A percentile compares a stretch with the other conserved stretches of the same genome.
Conservation (phyloP, 2,329 filamentous ascomycete genomes). For the Furcasterigmium furcatum region DNA sequence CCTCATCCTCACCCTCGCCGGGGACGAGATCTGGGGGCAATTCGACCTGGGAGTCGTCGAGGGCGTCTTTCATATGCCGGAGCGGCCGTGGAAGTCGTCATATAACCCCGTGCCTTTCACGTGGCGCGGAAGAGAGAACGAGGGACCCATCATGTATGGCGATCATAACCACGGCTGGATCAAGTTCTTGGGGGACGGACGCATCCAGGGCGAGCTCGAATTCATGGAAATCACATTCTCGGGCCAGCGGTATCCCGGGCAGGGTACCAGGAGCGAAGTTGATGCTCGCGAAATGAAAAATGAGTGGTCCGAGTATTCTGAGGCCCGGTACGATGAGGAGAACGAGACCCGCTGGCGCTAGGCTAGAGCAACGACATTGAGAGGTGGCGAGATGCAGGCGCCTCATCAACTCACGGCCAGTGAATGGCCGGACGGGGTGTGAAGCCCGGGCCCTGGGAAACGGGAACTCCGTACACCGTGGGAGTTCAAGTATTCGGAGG, state of each 20-base stretch:
- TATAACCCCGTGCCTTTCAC: conserved; percentile 18
- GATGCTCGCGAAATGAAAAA: conserved; percentile 17
- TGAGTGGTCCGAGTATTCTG: conserved; percentile 24
- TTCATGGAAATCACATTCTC: conserved; percentile 22
- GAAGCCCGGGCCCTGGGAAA: no score
- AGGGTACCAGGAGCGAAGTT: conserved; percentile 23
- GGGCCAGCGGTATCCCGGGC: conserved; percentile 16
- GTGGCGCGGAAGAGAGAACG: conserved; percentile 31
- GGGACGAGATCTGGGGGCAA: conserved; percentile 37
- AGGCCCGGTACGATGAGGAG: conserved; percentile 22
- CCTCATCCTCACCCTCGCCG: conserved; percentile 33
- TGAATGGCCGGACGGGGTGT: no score
- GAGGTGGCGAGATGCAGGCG: no score
- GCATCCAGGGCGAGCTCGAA: conserved; percentile 25
- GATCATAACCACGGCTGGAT: conserved; percentile 24
- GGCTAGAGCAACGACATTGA: no score
- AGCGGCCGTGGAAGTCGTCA: conserved; percentile 28
- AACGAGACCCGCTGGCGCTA: conserved; percentile 1
- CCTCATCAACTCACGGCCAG: no score
- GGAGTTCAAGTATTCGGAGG: no score
- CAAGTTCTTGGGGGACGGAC: conserved; percentile 31
- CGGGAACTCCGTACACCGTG: no score
- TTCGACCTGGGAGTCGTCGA: conserved; percentile 39
- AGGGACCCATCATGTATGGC: conserved; percentile 22
- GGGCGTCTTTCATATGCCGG: conserved; percentile 37